Conservation (phyloP, 768 basidiomycete species). For the Termitomyces sp. region DNA sequence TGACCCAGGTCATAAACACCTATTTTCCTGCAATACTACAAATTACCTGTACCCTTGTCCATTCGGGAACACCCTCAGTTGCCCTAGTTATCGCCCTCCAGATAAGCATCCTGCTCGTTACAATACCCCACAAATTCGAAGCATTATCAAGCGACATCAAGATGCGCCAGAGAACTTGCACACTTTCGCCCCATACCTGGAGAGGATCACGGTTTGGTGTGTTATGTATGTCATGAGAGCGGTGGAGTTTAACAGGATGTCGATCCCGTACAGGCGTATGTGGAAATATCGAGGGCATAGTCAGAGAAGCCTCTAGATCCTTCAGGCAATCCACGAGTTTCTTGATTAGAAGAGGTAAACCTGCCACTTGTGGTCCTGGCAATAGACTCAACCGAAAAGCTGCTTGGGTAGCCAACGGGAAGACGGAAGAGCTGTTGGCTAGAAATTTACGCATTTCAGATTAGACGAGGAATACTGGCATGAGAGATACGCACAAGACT, state of each 20-base stretch:
- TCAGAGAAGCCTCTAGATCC: conserved; percentile 19
- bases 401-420: conserved; percentile 22
- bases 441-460: neutral
- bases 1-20: neutral
- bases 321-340: conserved; percentile 21
- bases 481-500: conserved; percentile 17
- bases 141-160: conserved; percentile 35
- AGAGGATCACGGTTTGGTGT: conserved; percentile 21
- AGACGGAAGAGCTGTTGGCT: conserved; percentile 8
- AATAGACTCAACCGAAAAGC: conserved; percentile 32
- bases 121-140: conserved; percentile 37
- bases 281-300: conserved; percentile 3
- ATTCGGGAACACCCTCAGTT: conserved; percentile 41
- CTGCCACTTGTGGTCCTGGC: conserved; percentile 16
- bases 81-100: conserved; percentile 46
- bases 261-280: neutral
- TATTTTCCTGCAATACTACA: conserved; percentile 13
- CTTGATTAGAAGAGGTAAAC: conserved; percentile 27
- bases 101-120: conserved; percentile 50
- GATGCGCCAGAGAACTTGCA: conserved; percentile 54
- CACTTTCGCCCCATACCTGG: conserved; percentile 41
- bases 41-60: conserved; percentile 41
- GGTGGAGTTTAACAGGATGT: conserved; percentile 22
- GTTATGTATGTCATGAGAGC: conserved; percentile 31
- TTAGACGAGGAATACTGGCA: neutral